Evolutionary conservation across 768 basidiomycete genomes (phyloP), one percentile per base, ranked within the genome.

Genomic region (Termitomyces sp.): DNA sequence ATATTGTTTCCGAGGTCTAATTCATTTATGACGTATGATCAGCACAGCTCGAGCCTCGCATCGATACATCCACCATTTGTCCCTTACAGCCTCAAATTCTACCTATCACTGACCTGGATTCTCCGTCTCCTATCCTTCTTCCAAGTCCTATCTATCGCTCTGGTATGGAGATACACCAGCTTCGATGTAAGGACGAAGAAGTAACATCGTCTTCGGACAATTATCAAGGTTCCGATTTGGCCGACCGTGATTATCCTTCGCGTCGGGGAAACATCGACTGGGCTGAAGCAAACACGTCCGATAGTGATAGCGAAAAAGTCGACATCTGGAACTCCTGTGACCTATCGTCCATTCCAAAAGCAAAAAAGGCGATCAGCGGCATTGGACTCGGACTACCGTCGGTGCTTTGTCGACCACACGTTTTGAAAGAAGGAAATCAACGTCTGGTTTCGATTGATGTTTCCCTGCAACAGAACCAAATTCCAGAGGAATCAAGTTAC

Each of bases 51-150:
- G 5, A 46, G n/a, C 17, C 43, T 34, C 31, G 42, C 14, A 5
- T 25, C 7, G 38, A 59, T n/a, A 40, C 29, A 15, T 29, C 46
- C 20, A 25, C 38, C 4, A 11, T 29, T 12, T 59, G 40, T 50
- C 65, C 60, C 25, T 14, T 12, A 17, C 60, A 55, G 53, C 65
- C 65, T 42, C 50, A 34, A 31, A 49, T 64, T 4, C 25, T 57
- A 14, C 60, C 63, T 4, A 14, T 56, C 10, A 14, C 31, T 60
- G 31, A 42, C 31, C 6, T 36, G 10, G 63, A 52, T 20, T 64
- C 60, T 5, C 63, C 65, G 10, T 66, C 65, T 60, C 65, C 65
- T 49, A 55, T 64, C 25, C 36, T 62, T 5, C 60, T 66, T 15
- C 45, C 60, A 37, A 49, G 55, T 31, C 64, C 45, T 54, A 4